A percentile compares a stretch with the other conserved stretches of the same genome.
phyloP scores from a whole-genome alignment of 805 yeast species.

The Myxozyma melibiosi region DNA sequence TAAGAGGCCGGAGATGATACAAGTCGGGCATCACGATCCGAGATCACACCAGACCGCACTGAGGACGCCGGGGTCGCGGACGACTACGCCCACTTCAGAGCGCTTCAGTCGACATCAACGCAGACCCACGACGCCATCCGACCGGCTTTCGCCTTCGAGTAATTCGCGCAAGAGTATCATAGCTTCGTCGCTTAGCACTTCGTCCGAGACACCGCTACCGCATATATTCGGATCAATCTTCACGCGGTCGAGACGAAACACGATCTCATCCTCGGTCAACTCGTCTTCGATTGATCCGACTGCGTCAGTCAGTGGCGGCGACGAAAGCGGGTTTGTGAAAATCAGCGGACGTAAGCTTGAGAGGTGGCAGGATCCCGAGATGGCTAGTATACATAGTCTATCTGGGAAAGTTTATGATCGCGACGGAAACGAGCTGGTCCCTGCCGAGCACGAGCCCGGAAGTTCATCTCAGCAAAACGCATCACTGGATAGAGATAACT shows the following conservation, averaged over 20 bases:
- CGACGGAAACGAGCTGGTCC: slow-evolving; percentile 20
- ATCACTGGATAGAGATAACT: background rate
- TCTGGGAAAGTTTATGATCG: slow-evolving; percentile 30
- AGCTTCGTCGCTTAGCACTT: slow-evolving; percentile 11
- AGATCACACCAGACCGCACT: no score
- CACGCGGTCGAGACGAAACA: slow-evolving; percentile 24
- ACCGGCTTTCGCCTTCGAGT: background rate
- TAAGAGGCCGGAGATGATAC: slow-evolving; percentile 8
- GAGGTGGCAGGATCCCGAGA: slow-evolving; percentile 34
- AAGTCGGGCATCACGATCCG: no score
- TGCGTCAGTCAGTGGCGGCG: background rate
- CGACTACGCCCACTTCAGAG: no score
- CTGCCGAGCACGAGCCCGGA: background rate
- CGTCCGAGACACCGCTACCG: slow-evolving; percentile 12
- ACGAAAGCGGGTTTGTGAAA: slow-evolving; percentile 26
- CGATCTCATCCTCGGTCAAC: slow-evolving; percentile 3
- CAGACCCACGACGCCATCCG: slow-evolving; percentile 3
- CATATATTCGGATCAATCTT: slow-evolving; percentile 16
- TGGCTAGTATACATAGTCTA: slow-evolving; percentile 23
- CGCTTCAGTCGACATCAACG: background rate
- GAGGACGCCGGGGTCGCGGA: no score
- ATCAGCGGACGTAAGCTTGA: slow-evolving; percentile 31
- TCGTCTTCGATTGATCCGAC: slow-evolving; percentile 2
- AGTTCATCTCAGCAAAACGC: background rate
- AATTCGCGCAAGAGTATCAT: background rate